A percentile compares a stretch with the other conserved stretches of the same genome.
Conservation (phyloP, 441 rosid genomes). For the Erysimum cheiri region DNA sequence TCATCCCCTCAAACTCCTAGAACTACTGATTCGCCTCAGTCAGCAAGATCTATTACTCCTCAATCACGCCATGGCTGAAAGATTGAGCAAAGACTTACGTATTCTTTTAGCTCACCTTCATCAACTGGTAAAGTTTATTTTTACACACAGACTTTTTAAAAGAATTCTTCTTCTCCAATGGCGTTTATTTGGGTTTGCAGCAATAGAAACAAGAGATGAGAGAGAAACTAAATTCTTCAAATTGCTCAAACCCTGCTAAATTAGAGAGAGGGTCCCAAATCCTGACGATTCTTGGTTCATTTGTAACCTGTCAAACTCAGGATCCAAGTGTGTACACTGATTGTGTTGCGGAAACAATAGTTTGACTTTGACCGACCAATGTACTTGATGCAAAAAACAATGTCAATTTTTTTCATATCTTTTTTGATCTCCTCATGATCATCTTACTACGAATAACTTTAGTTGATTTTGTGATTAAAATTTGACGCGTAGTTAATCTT, state of each 20-base stretch:
- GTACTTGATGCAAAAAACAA: slow-evolving; percentile 32
- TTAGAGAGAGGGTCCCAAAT: background rate
- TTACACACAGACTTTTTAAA: background rate
- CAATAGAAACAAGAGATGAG: background rate
- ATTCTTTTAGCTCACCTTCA: background rate
- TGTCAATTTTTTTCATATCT: slow-evolving; percentile 11
- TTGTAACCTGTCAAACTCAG: slow-evolving; percentile 34
- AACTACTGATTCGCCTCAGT: slow-evolving; percentile 48
- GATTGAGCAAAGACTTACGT: slow-evolving; percentile 37
- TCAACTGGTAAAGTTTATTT: background rate
- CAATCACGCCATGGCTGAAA: slow-evolving; percentile 55
- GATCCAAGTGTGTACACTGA: slow-evolving; percentile 40
- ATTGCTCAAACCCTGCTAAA: background rate
- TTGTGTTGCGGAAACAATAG: slow-evolving; percentile 33
- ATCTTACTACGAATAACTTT: background rate
- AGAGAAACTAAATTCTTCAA: background rate
- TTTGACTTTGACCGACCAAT: slow-evolving; percentile 47
- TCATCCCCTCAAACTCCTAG: slow-evolving; percentile 62
- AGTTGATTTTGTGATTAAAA: slow-evolving; percentile 8
- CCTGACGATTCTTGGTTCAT: slow-evolving; percentile 29
- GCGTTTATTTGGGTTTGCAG: background rate
- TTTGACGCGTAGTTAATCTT: slow-evolving; percentile 14
- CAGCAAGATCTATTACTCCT: slow-evolving; percentile 45
- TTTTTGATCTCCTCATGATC: background rate
- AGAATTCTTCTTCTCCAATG: background rate